Percentiles rank a stretch among this genome's conserved stretches.
These are phyloP conservation scores for Vitis amurensis DNA, from an alignment of 164 flowering plant genomes.

Conservation along the genomic window DNA sequence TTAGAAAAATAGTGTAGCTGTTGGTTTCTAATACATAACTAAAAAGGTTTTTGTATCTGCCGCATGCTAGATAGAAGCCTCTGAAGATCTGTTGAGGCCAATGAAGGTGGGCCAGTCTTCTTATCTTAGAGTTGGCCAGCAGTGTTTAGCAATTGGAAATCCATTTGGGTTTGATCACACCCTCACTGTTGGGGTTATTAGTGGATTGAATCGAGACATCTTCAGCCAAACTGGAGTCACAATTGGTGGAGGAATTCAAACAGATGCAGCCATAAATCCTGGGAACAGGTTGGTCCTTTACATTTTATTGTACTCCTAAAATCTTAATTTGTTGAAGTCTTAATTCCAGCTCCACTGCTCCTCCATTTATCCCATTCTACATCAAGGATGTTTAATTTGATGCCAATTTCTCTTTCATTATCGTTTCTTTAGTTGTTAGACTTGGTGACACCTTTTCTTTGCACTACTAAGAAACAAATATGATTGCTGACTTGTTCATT, in stretches of 20 bases:
- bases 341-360: background rate
- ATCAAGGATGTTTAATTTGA: background rate
- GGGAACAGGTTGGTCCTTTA: slow-evolving; percentile 73
- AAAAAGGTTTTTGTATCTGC: slow-evolving; percentile 5
- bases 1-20: background rate
- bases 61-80: slow-evolving; percentile 68
- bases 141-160: slow-evolving; percentile 94
- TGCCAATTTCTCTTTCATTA: background rate
- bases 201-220: slow-evolving; percentile 92
- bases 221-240: slow-evolving; percentile 91
- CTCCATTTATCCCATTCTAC: background rate
- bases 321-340: background rate
- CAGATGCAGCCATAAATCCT: slow-evolving; percentile 98
- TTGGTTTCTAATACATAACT: background rate
- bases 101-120: slow-evolving; percentile 75
- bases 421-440: background rate
- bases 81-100: slow-evolving; percentile 75
- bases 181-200: slow-evolving; percentile 90
- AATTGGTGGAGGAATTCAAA: slow-evolving; percentile 94
- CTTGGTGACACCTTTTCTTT: background rate
- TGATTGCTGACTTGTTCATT: background rate
- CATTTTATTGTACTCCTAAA: background rate
- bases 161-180: slow-evolving; percentile 99
- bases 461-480: background rate
- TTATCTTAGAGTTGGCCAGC: slow-evolving; percentile 82